Percentiles rank a stretch among this genome's conserved stretches.
phyloP scores from a whole-genome alignment of 176 grass and related monocot species.

The Oryza glaberrima region DNA sequence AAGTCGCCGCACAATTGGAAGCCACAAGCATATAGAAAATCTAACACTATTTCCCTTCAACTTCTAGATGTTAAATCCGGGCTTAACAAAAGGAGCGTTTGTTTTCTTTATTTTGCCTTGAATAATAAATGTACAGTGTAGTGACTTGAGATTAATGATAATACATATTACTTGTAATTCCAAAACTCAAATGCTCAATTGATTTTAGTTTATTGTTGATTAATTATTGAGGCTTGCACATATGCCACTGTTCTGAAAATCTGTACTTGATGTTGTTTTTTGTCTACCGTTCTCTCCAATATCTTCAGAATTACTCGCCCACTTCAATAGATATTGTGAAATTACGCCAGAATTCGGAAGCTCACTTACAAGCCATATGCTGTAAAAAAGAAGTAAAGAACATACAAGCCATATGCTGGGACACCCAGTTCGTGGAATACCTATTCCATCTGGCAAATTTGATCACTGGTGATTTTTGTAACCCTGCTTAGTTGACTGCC shows the following conservation, averaged over 20 bases:
- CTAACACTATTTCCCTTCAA: constrained; percentile 6
- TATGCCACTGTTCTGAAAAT: not conserved
- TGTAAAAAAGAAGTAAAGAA: not conserved
- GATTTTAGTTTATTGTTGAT: not conserved
- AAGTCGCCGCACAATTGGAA: constrained; percentile 58
- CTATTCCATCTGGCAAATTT: not conserved
- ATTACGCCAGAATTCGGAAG: not conserved
- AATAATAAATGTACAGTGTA: not conserved
- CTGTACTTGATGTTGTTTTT: not conserved
- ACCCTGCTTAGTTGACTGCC: not conserved
- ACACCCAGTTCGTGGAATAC: not conserved
- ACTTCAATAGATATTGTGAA: not conserved
- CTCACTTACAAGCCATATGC: not conserved
- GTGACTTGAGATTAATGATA: not conserved
- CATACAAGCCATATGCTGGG: not conserved
- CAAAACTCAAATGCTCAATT: not conserved
- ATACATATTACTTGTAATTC: not conserved
- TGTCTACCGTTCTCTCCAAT: not conserved
- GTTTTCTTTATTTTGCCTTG: not conserved
- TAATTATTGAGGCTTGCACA: not conserved
- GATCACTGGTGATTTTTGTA: not conserved
- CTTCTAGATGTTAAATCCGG: not conserved
- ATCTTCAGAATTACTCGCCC: not conserved
- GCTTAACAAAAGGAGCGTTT: not conserved
- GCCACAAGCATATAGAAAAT: constrained; percentile 41